Base-by-base conservation (phyloP, 495 filamentous ascomycete species). In the Ascodesmis nigricans region DNA sequence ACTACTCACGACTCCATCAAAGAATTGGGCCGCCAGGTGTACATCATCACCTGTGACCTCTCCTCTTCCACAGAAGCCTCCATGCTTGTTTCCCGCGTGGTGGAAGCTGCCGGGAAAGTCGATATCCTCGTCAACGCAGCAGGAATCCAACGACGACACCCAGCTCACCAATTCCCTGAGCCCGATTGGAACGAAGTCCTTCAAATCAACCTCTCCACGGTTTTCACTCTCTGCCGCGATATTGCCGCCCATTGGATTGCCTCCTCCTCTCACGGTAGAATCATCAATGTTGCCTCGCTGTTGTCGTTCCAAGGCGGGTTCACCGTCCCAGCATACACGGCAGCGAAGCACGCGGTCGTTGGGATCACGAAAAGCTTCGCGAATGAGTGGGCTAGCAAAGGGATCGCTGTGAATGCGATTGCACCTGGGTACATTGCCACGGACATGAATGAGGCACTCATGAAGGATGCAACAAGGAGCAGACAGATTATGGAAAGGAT, bases 221-320 rank as follows among this genome's bases (percentile, higher is more conserved):
- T 87, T 21, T 93, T 92, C 55, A 69, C 69, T 0, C 63, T 93
- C 17, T 78, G 71, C 51, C 73, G 83, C 16, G 78, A 84, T 52
- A 68, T 81, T 5, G 83, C 78, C 32, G 71, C 71, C n/a, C 78
- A 87, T 55, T 75, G 91, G 60, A 66, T 92, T 1, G 52, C 54
- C 4, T 60, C 58, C 0, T 67, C 69, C 2, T 34, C 34, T 11
- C 58, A 66, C 8, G 82, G 83, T 2, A 65, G 64, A 33, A 77
- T 92, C 49, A 75, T 93, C 59, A 93, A 92, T 55, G 66, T 90
- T 42, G 80, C 73, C 3, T 77, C 69, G 0, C 63, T 92, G 7
- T 65, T 91, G 0, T 74, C 74, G 24, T 93, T 90, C 65, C 83
- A 92, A 47, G 83, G 84, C 32, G 83, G 84, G 0, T 60, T 91